Base-by-base conservation (phyloP, 2,329 filamentous ascomycete genomes). In the Coniosporium tulheliwenetii region DNA sequence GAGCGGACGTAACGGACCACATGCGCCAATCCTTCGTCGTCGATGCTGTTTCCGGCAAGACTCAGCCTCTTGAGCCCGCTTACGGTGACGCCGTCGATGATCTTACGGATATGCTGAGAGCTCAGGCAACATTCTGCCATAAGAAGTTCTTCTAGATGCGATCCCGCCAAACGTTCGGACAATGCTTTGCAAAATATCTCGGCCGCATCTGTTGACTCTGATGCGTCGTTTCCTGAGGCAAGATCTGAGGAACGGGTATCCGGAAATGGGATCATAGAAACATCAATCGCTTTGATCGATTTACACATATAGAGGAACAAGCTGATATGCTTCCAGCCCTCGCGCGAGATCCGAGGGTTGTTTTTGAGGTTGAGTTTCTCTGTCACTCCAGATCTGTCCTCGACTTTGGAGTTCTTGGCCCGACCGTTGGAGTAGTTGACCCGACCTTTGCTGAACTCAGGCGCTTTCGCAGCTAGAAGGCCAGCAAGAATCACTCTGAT, bases 261-360 rank as follows among this genome's bases (percentile, higher is more conserved):
- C 2, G 85, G 86, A 47, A 96, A 89, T 2, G 76, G 73, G 43
- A 94, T 79, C 52, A 84, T 81, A 1, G 87, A 93, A 26, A 96
- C 58, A 57, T 98, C 91, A 16, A 96, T 73, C 5, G 75, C 81
- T 57, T 86, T 87, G 42, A 98, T 67, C 1, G 86, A 86, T 45
- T 78, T 79, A 50, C 85, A 94, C 66, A 95, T 79, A 60, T 94
- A 85, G 40, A 94, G 70, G 56, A 96, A 98, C 5, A 94, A 66
- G 34, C 81, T 81, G 43, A 96, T 78, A 55, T 96, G 78, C 52
- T 81, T 86, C 91, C 91, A 98, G 12, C 89, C 91, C 47, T 93
- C 81, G 1, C 71, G 68, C 0, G 85, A 82, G 44, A 96, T 79
- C 52, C 86, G 89, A 1, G 69, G 62, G 55, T 96, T 96, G 61